Evolutionary conservation across 2,329 filamentous ascomycete genomes (phyloP).

Genomic region (Gaeumannomyces tritici): DNA sequence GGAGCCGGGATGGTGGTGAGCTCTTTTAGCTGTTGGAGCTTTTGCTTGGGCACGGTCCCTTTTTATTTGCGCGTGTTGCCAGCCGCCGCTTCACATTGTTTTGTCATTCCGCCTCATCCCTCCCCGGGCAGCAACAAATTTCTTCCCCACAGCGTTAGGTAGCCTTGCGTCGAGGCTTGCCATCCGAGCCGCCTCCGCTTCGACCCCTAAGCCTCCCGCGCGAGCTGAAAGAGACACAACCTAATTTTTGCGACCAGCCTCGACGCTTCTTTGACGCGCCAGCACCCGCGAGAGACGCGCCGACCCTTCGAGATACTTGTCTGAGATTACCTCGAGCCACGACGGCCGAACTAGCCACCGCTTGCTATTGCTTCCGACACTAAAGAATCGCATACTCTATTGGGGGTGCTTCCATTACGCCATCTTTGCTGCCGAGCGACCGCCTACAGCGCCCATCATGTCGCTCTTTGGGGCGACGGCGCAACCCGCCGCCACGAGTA

Average conservation of each 20-base stretch:
- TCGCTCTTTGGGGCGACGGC: conserved; percentile 19
- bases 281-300: not conserved
- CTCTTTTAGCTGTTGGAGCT: not conserved
- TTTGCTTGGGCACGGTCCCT: not conserved
- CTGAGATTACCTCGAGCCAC: not conserved
- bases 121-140: not conserved
- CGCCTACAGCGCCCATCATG: conserved; percentile 4
- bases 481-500: conserved; percentile 4
- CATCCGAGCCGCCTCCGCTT: not conserved
- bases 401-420: not conserved
- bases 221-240: not conserved
- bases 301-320: not conserved
- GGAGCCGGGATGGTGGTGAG: not conserved
- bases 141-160: not conserved
- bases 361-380: not conserved
- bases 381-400: not conserved
- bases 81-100: not conserved
- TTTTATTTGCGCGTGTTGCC: not conserved
- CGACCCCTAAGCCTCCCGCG: not conserved
- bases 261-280: not conserved
- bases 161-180: not conserved
- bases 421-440: not conserved
- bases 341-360: no score
- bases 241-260: not conserved
- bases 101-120: not conserved